Evolutionary conservation across 1,284 basidiomycete genomes (phyloP).

Genomic region (Tremellales sp.): DNA sequence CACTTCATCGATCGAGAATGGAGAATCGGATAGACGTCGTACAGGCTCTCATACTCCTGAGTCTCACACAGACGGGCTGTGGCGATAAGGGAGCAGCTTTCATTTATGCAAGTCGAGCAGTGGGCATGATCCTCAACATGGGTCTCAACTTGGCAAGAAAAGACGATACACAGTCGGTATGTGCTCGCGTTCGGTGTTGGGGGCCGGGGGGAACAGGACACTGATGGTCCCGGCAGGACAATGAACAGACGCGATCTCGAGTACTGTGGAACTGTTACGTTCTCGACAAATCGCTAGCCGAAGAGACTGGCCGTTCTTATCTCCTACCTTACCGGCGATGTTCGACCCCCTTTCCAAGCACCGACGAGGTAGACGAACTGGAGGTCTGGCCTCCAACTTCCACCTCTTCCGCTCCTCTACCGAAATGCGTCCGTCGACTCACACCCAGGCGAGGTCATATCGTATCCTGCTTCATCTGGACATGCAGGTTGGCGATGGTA

Average conservation of each 20-base stretch:
- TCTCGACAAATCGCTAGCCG: slow-evolving; percentile 47
- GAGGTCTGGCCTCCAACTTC: slow-evolving; percentile 46
- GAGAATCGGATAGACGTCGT: slow-evolving; percentile 37
- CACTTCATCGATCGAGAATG: slow-evolving; percentile 25
- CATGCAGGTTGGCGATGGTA: slow-evolving; percentile 38
- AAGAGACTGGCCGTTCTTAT: slow-evolving; percentile 50
- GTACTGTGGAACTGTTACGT: slow-evolving; percentile 51
- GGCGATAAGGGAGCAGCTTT: slow-evolving; percentile 49
- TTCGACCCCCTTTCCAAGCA: slow-evolving; percentile 46
- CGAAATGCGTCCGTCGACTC: slow-evolving; percentile 20
- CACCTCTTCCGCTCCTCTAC: slow-evolving; percentile 17
- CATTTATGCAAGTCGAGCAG: slow-evolving; percentile 45
- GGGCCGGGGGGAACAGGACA: not conserved
- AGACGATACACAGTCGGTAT: slow-evolving; percentile 11
- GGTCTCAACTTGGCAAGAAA: slow-evolving; percentile 44
- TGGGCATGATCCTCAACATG: slow-evolving; percentile 48
- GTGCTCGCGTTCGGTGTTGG: not conserved
- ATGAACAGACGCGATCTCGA: slow-evolving; percentile 43
- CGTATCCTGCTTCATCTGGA: slow-evolving; percentile 39
- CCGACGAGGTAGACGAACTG: slow-evolving; percentile 47
- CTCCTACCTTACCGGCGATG: slow-evolving; percentile 45
- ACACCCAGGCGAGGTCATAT: slow-evolving; percentile 28
- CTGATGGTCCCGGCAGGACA: slow-evolving; percentile 10
- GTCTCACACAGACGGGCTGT: slow-evolving; percentile 48
- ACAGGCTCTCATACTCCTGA: slow-evolving; percentile 47